phyloP scores from a whole-genome alignment of 345 rosid genomes.

The Hibiscus trionum region DNA sequence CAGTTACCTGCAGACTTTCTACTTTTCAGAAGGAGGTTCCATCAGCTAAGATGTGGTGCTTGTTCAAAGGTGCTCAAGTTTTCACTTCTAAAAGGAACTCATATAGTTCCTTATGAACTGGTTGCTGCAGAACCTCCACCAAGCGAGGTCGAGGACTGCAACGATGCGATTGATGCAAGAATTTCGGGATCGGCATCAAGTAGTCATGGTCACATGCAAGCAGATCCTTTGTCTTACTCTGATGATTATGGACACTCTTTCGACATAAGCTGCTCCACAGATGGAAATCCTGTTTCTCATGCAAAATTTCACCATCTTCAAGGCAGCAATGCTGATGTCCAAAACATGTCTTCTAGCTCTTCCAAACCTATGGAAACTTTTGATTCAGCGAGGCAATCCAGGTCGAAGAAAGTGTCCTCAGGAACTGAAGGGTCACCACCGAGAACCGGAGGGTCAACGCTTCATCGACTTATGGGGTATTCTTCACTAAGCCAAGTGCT shows the following conservation, averaged over 20 bases:
- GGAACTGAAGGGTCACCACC: conserved; percentile 35
- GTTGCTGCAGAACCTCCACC: conserved; percentile 25
- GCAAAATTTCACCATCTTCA: conserved; percentile 14
- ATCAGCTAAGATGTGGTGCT: conserved; percentile 66
- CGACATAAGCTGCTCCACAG: conserved; percentile 23
- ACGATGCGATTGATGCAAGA: conserved; percentile 10
- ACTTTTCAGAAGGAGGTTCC: conserved; percentile 46
- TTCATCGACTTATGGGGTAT: conserved; percentile 86
- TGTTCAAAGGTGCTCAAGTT: conserved; percentile 60
- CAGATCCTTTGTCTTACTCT: conserved; percentile 27
- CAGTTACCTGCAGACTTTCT: conserved; percentile 83
- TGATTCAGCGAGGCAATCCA: conserved; percentile 25
- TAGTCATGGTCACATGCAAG: conserved; percentile 7
- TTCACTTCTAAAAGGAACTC: conserved; percentile 50
- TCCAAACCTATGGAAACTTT: conserved; percentile 19
- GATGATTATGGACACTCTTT: conserved; percentile 28
- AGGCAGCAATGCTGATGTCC: conserved; percentile 1
- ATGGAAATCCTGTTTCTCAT: conserved; percentile 22
- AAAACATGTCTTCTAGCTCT: conserved; percentile 16
- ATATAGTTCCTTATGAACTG: conserved; percentile 41
- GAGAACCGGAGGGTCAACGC: conserved; percentile 45
- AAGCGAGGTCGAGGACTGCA: conserved; percentile 28
- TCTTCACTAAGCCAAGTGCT: conserved; percentile 57
- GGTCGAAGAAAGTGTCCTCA: conserved; percentile 25
- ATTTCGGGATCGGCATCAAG: conserved; percentile 14